Base-by-base conservation (phyloP, 1,139 yeast species). In the Geotrichum australiense region DNA sequence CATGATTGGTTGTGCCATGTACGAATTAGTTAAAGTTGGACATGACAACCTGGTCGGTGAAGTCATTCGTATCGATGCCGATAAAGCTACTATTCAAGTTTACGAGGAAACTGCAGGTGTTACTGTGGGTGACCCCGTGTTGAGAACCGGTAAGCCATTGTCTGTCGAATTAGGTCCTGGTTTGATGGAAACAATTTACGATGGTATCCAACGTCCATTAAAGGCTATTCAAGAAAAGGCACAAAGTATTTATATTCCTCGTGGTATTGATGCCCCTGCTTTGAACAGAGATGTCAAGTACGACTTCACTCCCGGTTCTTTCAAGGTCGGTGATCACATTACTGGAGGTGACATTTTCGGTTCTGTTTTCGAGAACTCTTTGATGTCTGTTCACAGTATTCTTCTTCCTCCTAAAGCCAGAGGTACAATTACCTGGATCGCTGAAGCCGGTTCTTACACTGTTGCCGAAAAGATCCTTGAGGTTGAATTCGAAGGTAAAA, bases 91-190 rank as follows among this genome's bases (percentile, higher is more conserved):
- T 41, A 86, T 91, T 56, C 99, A 91, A 73, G 98, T 91, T 47
- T 91, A 91, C 66, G 99, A 91, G 71, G 98, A 91, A 69, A 91
- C 98, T 41, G 95, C 97, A 1, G 99, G 99, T 69, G 94, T 91
- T 47, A 89, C 96, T 32, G 97, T 91, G 32, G 99, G 99, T 57
- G 98, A 91, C 63, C 99, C 99, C 2, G 98, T 91, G 42, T 70
- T 85, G 58, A 80, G 98, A 70, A 91, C 98, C 8, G 98, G 98
- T 52, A 86, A 91, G 66, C 99, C 99, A 14, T 74, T 91, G 57
- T 86, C 96, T 40, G 99, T 91, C 41, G 99, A 91, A 69, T 73
- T 91, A 62, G 99, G 99, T 58, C 99, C 99, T 22, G 99, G 99
- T 64, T 76, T 91, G 58, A 86, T 91, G 94, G 98, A 91, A 69